Conservation (phyloP, 805 yeast species). For the Candida orba region DNA sequence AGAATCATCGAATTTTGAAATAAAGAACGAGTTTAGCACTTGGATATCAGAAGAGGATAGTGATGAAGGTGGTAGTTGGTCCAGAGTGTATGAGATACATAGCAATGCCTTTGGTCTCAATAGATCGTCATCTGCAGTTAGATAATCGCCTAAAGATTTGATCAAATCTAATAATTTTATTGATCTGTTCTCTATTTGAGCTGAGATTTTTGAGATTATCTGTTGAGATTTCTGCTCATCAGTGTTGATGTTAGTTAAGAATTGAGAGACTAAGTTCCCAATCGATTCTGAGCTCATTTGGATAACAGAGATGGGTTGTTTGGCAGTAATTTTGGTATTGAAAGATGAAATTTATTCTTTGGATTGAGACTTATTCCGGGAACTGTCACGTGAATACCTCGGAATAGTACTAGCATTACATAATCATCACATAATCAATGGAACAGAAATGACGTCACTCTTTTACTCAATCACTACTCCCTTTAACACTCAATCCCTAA, state of each 20-base stretch:
- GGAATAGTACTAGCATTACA: no score
- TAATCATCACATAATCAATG: no score
- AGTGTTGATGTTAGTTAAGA: constrained; percentile 33
- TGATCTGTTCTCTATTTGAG: constrained; percentile 4
- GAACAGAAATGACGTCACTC: no score
- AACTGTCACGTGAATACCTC: no score
- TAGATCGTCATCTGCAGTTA: constrained; percentile 52
- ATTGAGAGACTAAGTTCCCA: constrained; percentile 26
- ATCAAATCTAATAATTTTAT: constrained; percentile 45
- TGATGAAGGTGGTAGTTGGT: constrained; percentile 21
- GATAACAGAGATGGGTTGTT: no score
- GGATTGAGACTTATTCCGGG: no score
- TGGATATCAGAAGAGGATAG: constrained; percentile 33
- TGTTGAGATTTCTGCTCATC: constrained; percentile 25
- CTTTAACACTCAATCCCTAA: no score
- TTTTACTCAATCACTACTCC: no score
- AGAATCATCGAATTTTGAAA: constrained; percentile 62
- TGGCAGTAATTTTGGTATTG: neutral
- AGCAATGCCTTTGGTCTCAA: constrained; percentile 43
- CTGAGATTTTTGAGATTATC: constrained; percentile 25
- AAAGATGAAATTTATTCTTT: no score
- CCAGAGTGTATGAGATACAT: constrained; percentile 35
- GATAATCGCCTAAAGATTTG: constrained; percentile 48
- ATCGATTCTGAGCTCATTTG: constrained; percentile 5
- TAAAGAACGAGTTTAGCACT: constrained; percentile 43